Conservation (phyloP, 768 basidiomycete genomes). For the Mycena rebaudengoi region DNA sequence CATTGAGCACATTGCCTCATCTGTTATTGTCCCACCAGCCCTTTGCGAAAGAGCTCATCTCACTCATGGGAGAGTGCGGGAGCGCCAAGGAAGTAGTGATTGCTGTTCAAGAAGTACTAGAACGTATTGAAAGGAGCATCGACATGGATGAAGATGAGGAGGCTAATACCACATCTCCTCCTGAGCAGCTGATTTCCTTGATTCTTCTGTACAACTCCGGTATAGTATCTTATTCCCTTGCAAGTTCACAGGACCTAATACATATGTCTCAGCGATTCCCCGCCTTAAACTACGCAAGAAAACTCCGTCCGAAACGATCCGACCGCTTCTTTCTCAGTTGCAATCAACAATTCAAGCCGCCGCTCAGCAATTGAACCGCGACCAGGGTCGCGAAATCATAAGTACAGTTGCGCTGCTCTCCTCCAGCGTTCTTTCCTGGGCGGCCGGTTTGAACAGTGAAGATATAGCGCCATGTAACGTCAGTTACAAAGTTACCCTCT, state of each 20-base stretch:
- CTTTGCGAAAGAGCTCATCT: conserved; percentile 48
- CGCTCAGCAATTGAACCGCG: conserved; percentile 30
- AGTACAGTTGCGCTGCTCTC: conserved; percentile 38
- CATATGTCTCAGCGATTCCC: conserved; percentile 49
- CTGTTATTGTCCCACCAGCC: conserved; percentile 48
- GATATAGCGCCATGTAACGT: conserved; percentile 42
- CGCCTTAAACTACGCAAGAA: conserved; percentile 53
- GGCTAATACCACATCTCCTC: conserved; percentile 27
- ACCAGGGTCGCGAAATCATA: conserved; percentile 46
- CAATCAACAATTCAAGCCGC: conserved; percentile 39
- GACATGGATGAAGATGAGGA: conserved; percentile 35
- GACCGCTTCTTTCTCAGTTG: conserved; percentile 49
- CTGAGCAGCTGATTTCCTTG: conserved; percentile 45
- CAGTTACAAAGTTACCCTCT: conserved; percentile 8
- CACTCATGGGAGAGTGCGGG: conserved; percentile 49
- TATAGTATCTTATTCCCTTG: conserved; percentile 38
- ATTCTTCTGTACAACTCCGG: conserved; percentile 50
- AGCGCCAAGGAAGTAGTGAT: conserved; percentile 58
- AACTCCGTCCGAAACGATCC: conserved; percentile 51
- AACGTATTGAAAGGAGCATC: conserved; percentile 41
- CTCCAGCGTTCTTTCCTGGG: conserved; percentile 40
- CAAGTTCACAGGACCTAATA: neutral
- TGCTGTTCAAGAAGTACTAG: conserved; percentile 54
- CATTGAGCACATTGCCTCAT: conserved; percentile 51
- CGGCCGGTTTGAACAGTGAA: conserved; percentile 27